Base-by-base conservation (phyloP, 2,329 filamentous ascomycete genomes). In the Penicillium sp. region DNA sequence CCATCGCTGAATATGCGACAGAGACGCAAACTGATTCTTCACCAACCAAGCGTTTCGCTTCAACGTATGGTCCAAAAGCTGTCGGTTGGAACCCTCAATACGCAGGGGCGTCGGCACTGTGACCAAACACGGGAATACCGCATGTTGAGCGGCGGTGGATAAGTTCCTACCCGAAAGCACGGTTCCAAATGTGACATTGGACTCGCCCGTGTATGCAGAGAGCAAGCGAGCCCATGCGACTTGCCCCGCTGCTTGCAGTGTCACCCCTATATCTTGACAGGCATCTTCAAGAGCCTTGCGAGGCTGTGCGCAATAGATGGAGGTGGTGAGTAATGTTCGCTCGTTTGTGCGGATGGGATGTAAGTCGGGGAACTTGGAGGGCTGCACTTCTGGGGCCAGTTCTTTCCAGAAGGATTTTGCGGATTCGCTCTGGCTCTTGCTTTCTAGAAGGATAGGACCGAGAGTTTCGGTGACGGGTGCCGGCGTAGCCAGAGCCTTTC, bases 161-260 rank as follows among this genome's bases (percentile, higher is more conserved):
- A 82, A 68, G 31, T 78, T 86, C 35, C 91, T 81, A 1, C 91
- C 91, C 9, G 93, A 93, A 8, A 96, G 79, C 0, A 93, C 90
- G 15, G 89, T 81, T 0, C 93, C 93, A 70, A 94, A 96, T 0
- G 88, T 87, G 0, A 94, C 86, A 6, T 82, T 82, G 3, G 77
- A 68, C 68, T 96, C 91, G 1, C 91, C 92, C 15, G 87, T 82
- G 66, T 96, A 96, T 0, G 87, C 84, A 0, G 89, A 82, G 0
- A 97, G 79, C 0, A 97, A 68, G 8, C 86, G 81, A 2, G 88
- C 82, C 93, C 93, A 97, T 2, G 90, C 84, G 3, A 87, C 88
- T 71, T 96, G 89, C 0, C 90, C 83, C 1, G 86, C 82, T 4
- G 88, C 87, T 73, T 96, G 91, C 13, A 96, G 73, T 0, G 90